These are phyloP conservation scores for Chlorophyllum brunneum DNA, from an alignment of 768 basidiomycete genomes.

Conservation along the genomic window DNA sequence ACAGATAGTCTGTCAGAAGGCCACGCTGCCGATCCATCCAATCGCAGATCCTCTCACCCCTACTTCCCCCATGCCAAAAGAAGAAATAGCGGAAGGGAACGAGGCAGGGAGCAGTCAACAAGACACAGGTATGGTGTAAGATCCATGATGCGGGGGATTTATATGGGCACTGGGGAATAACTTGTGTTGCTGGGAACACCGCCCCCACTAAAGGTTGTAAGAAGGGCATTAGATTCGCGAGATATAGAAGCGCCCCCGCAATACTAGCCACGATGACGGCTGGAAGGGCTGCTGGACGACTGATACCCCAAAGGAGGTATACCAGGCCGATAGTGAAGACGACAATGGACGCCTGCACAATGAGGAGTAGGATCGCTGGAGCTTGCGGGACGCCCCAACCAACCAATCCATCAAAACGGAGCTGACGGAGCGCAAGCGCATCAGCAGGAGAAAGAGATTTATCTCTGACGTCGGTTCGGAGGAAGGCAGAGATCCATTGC, in stretches of 20 bases:
- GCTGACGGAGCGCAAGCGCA: conserved; percentile 8
- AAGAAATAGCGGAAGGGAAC: too few relatives aligned
- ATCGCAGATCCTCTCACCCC: too few relatives aligned
- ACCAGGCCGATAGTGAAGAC: conserved; percentile 7
- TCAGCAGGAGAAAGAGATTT: background rate
- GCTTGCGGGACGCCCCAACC: conserved; percentile 3
- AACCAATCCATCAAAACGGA: conserved; percentile 8
- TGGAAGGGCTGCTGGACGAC: background rate
- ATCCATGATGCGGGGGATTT: conserved; percentile 10
- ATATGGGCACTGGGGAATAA: conserved; percentile 6
- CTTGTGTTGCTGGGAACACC: background rate
- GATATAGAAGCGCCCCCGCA: background rate
- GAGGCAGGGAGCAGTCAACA: conserved; percentile 4
- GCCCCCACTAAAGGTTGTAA: conserved; percentile 1
- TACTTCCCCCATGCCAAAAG: too few relatives aligned
- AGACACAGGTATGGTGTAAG: background rate
- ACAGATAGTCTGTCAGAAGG: background rate
- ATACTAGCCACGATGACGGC: conserved; percentile 7
- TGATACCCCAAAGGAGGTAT: conserved; percentile 4
- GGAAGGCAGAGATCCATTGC: conserved; percentile 4
- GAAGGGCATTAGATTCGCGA: conserved; percentile 4
- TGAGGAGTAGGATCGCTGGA: background rate
- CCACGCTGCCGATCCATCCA: too few relatives aligned
- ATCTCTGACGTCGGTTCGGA: background rate
- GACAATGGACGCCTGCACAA: conserved; percentile 9